phyloP scores from a whole-genome alignment of 1,139 yeast species.

The Arxiozyma slooffiae region DNA sequence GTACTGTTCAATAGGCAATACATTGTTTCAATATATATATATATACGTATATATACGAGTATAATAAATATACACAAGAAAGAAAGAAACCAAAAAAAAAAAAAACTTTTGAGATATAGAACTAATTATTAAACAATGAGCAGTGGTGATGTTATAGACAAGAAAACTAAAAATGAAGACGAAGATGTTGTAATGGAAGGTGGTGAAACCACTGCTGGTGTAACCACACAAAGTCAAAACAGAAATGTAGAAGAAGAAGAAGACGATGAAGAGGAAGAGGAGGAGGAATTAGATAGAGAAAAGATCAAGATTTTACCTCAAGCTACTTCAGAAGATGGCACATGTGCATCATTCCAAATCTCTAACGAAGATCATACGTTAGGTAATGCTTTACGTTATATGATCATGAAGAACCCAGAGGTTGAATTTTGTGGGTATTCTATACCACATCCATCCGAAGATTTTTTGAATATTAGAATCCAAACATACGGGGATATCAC shows the following conservation, averaged over 20 bases:
- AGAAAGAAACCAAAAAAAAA: not conserved
- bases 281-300: slow-evolving; percentile 33
- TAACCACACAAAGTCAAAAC: not conserved
- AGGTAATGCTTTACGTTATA: slow-evolving; percentile 86
- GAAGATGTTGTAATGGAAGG: slow-evolving; percentile 13
- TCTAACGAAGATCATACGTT: slow-evolving; percentile 89
- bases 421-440: slow-evolving; percentile 98
- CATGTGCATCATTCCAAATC: slow-evolving; percentile 91
- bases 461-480: slow-evolving; percentile 77
- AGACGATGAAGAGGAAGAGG: slow-evolving; percentile 28
- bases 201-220: slow-evolving; percentile 3
- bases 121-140: not conserved
- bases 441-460: slow-evolving; percentile 97
- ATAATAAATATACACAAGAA: not conserved
- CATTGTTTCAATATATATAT: no score
- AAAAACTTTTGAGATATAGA: not conserved
- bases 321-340: slow-evolving; percentile 78
- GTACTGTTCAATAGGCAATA: no score
- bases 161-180: slow-evolving; percentile 4
- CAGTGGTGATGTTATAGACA: slow-evolving; percentile 6
- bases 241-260: slow-evolving; percentile 8
- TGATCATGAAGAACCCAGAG: slow-evolving; percentile 94
- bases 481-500: slow-evolving; percentile 86
- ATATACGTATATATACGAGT: no score
- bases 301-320: slow-evolving; percentile 60